Base-by-base conservation (phyloP, 192 early-diverging fungal genomes). In the Mortierella alpina region DNA sequence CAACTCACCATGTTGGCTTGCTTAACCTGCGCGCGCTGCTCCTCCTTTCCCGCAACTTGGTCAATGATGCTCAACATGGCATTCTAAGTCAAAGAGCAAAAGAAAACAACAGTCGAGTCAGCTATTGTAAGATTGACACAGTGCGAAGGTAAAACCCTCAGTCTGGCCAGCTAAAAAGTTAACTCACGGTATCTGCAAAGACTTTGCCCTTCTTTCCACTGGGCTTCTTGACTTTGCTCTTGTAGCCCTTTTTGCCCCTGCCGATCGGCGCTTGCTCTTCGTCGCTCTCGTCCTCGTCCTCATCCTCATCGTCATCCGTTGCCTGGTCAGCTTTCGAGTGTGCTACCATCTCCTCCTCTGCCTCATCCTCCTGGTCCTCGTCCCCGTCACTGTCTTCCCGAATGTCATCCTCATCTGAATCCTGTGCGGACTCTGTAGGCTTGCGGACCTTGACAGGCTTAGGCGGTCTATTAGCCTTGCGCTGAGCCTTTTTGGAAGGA, bases 151-250 rank as follows among this genome's bases (percentile, higher is more conserved):
- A 59, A 42, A 39, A 18, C 0, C 54, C n/a, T 9, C 39, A 60
- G 13, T 41, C 22, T 11, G 9, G 23, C n/a, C 9, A 22, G 48
- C 56, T 39, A 63, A 57, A 54, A 69, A 7, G 22, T 2, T 42
- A 7, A 59, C 75, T 20, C 66, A 70, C 75, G 17, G 75, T 77
- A 54, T 77, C 75, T 44, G 62, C 75, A 70, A 77, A 77, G 22
- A 77, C 63, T 44, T 77, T 77, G 52, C 75, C 75, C 44, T 77
- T 77, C 68, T 77, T 77, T 39, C 75, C 75, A 20, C 75, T 77
- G 22, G 75, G 75, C 50, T 77, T 77, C 60, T 77, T 77, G 56
- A 60, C 50, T 50, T 77, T 77, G 31, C 51, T 69, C 68, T 20
- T 77, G 63, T 60, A 77, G 5, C 75, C 75, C 63, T 77, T 77